A percentile compares a stretch with the other conserved stretches of the same genome.
These are phyloP conservation scores for Fusarium concolor DNA, from an alignment of 2,329 filamentous ascomycete genomes.

Conservation along the genomic window DNA sequence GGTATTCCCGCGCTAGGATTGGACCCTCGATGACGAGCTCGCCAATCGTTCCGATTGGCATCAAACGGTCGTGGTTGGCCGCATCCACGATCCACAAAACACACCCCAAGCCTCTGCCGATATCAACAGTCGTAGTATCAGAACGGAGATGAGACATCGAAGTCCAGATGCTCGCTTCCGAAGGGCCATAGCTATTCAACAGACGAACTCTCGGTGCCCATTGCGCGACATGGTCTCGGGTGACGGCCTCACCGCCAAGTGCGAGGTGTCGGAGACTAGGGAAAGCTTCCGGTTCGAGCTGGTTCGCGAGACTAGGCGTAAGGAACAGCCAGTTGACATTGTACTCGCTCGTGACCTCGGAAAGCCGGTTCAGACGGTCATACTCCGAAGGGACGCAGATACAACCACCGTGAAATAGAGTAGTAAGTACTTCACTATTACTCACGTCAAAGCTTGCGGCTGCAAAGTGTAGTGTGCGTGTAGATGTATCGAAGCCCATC, in stretches of 20 bases:
- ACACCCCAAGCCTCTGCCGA: constrained; percentile 12
- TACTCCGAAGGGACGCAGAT: constrained; percentile 37
- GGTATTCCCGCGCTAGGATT: not conserved
- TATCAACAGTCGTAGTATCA: not conserved
- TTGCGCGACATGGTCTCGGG: not conserved
- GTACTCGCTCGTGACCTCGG: not conserved
- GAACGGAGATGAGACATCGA: not conserved
- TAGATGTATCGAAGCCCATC: not conserved
- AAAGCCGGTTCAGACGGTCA: constrained; percentile 22
- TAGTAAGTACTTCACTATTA: constrained; percentile 16
- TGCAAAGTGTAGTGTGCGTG: constrained; percentile 31
- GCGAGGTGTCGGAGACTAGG: constrained; percentile 15
- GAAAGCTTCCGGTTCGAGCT: constrained; percentile 22
- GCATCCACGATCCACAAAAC: constrained; percentile 49
- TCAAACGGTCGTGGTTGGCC: constrained; percentile 37
- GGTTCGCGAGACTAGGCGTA: constrained; percentile 23
- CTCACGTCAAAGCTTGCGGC: constrained; percentile 37
- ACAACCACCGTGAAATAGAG: constrained; percentile 29
- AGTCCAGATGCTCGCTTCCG: constrained; percentile 23
- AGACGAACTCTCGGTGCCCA: constrained; percentile 19
- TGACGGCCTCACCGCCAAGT: constrained; percentile 31
- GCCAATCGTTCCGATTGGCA: not conserved
- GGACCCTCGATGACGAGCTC: not conserved
- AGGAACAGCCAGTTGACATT: constrained; percentile 9
- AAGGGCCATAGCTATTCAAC: constrained; percentile 35